Percentiles rank a stretch among this genome's conserved stretches.
These are phyloP conservation scores for Xylaria castorea DNA, from an alignment of 495 filamentous ascomycete species.

Conservation along the genomic window DNA sequence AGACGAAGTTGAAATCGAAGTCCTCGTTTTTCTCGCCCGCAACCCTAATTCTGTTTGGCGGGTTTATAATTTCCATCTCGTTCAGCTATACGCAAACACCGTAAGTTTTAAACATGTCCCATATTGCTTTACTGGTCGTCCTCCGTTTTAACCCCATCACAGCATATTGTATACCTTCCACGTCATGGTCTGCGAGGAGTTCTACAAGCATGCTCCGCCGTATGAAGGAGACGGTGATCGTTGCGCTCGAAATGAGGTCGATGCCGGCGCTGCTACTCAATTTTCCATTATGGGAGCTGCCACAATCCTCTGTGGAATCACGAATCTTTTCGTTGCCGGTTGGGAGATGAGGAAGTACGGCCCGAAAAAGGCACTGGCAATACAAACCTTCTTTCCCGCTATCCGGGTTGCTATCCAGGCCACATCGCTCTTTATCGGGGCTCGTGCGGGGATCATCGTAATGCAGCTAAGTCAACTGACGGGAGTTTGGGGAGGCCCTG, in stretches of 20 bases:
- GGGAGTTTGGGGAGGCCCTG: conserved; percentile 59
- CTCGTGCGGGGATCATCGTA: conserved; percentile 54
- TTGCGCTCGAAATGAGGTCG: conserved; percentile 53
- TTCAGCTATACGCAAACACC: conserved; percentile 63
- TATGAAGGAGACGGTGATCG: conserved; percentile 43
- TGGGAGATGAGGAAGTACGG: conserved; percentile 61
- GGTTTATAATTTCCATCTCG: conserved; percentile 60
- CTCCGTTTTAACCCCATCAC: background rate
- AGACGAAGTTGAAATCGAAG: conserved; percentile 18
- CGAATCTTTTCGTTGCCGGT: conserved; percentile 61
- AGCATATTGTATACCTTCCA: conserved; percentile 61
- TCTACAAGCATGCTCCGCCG: conserved; percentile 52
- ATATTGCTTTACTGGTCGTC: background rate
- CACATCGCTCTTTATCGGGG: conserved; percentile 54
- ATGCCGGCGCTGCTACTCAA: conserved; percentile 55
- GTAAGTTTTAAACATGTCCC: conserved; percentile 35
- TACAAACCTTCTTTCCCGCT: conserved; percentile 58
- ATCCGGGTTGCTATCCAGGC: conserved; percentile 59
- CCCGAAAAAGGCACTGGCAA: conserved; percentile 54
- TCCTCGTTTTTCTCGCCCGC: conserved; percentile 3
- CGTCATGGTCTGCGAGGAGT: conserved; percentile 61
- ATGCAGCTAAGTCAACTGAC: conserved; percentile 61
- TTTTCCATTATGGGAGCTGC: conserved; percentile 55
- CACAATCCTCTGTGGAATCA: conserved; percentile 52
- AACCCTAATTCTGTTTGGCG: conserved; percentile 46